Base-by-base conservation (phyloP, 495 filamentous ascomycete species). In the Penicillium taxi region DNA sequence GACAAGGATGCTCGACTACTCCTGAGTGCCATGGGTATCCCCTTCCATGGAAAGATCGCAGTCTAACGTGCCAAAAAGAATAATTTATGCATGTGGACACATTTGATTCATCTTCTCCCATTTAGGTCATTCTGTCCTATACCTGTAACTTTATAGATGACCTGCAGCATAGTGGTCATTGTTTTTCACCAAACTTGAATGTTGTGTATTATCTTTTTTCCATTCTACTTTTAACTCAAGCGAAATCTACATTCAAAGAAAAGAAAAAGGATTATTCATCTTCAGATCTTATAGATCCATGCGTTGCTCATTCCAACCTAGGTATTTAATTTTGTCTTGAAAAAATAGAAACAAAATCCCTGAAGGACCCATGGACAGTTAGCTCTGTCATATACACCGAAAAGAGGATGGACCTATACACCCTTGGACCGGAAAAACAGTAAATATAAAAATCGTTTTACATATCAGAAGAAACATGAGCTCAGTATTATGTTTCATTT, bases 1-100 rank as follows among this genome's bases (percentile, higher is more conserved):
- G 89, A 98, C 52, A 80, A 80, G 50, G 90, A 98, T 52, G 93
- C 87, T n/a, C 76, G 84, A 44, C 53, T 96, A 40, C 69, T 98
- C 37, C 72, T 95, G 22, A 79, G 78, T 52, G 71, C 86, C 17
- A 63, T 96, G 53, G 91, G 91, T 11, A 51, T 70, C 32, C 88
- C 88, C 0, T 94, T 94, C 61, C 74, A 82, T 46, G 87, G 87
- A 45, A 81, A 86, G 63, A 52, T 72, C 4, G 59, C 76, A 38
- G 58, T 79, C 38, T 80, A 63, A 36, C 16, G 21, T 33, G 20
- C 26, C 20, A 26, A 14, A 7, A 23, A 9, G 28, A 22, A 0
- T 6, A 14, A 14, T 5, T 35, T n/a, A 16, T 2, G 16, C 11
- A 16, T 29, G 26, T 12, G 21, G 32, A 23, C 26, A 26, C 25